Evolutionary conservation across 768 basidiomycete species (phyloP), one percentile per base, ranked within the genome.

Genomic region (Mycena alexandri): DNA sequence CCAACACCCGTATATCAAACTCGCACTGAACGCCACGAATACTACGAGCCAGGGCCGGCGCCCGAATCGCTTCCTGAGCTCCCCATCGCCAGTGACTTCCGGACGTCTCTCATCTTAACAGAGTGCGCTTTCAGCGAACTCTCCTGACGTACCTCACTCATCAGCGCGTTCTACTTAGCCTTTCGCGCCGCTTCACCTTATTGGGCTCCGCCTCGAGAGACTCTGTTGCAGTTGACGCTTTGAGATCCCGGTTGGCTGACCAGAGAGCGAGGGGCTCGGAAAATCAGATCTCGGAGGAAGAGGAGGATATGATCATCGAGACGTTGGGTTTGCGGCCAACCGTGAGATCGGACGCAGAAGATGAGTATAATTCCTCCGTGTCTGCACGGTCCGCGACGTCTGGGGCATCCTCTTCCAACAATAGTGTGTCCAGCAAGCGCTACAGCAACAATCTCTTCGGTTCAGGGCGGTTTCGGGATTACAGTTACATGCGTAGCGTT

Each of bases 391-490:
- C 71, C 80, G 84, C 62, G 72, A 75, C 62, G 69, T 78, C 76
- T 74, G 73, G 79, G 74, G 80, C 71, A 52, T 82, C 83, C 21
- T 86, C 87, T 24, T 84, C 90, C 25, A 77, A 77, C 71, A 64
- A 77, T 24, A 59, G 80, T 53, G 83, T 86, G 38, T 86, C 87
- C 44, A 80, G 82, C 62, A 91, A 92, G 79, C 87, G 93, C 51
- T 92, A 92, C 77, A 94, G 93, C 82, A 94, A 94, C 77, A 94
- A 94, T 74, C 82, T 95, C 55, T 95, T 94, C 69, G 90, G 92
- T 52, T 94, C 93, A 19, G 89, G 90, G n/a, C 86, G 89, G 61
- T 84, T 93, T 72, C 85, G 90, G 62, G 93, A 95, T 76, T 88
- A 93, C 74, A 81, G 83, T 12, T 92, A 94, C 76, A 76, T 92